Conservation (phyloP, 495 filamentous ascomycete species). For the Trichoderma asperelloides region DNA sequence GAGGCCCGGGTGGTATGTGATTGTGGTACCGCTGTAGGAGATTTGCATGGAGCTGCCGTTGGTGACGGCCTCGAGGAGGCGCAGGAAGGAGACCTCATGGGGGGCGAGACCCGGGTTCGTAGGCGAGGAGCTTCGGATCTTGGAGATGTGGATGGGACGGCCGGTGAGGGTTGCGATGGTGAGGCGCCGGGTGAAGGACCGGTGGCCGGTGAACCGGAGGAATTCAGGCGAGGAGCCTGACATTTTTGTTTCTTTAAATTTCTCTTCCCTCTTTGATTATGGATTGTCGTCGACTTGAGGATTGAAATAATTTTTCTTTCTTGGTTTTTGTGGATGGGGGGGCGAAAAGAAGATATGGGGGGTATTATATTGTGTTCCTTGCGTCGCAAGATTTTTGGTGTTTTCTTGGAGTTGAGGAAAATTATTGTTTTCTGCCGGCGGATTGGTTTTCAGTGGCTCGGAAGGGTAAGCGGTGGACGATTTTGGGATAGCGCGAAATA, state of each 20-base stretch:
- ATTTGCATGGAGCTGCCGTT: constrained; percentile 94
- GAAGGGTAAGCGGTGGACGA: background rate
- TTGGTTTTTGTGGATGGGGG: background rate
- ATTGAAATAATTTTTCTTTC: background rate
- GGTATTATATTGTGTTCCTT: background rate
- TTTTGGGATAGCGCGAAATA: background rate
- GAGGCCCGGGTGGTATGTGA: constrained; percentile 84
- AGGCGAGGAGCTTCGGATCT: constrained; percentile 78
- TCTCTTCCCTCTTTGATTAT: background rate
- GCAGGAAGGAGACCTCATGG: constrained; percentile 91
- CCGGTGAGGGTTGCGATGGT: constrained; percentile 89
- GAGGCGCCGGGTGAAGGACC: constrained; percentile 72
- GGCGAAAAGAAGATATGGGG: background rate
- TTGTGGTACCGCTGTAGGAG: constrained; percentile 84
- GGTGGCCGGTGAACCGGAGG: constrained; percentile 67
- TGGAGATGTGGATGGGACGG: constrained; percentile 77
- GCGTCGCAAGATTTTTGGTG: background rate
- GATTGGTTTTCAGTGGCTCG: background rate
- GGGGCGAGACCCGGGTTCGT: constrained; percentile 80
- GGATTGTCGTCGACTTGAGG: background rate
- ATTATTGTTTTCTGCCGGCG: constrained; percentile 7
- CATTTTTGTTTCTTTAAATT: constrained; percentile 21
- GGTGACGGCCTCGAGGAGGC: constrained; percentile 86
- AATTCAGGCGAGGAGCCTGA: constrained; percentile 37
- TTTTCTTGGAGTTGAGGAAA: background rate